Base-by-base conservation (phyloP, 2,329 filamentous ascomycete species). In the Talaromyces sp. region DNA sequence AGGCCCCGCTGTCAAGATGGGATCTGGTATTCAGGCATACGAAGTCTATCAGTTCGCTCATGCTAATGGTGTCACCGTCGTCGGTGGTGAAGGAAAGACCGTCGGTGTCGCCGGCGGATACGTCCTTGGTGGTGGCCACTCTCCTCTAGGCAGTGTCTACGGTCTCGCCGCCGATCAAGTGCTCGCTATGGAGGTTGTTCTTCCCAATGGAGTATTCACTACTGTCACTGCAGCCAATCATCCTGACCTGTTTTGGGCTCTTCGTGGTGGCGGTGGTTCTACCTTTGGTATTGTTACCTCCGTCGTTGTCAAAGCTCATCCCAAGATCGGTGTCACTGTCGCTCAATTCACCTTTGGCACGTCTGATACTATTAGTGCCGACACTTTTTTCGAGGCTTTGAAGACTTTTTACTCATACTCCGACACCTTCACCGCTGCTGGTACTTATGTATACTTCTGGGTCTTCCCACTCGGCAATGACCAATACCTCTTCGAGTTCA, bases 91-190 rank as follows among this genome's bases (percentile, higher is more conserved):
- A 29, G 49, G 58, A 15, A 22, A 31, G 5, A 84, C 82, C 0
- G 86, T 89, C 3, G 86, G 86, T 1, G 69, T 87, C 13, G 83
- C 85, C 0, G 88, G 87, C 17, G 87, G 88, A 1, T 89, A 85
- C 69, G 82, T 79, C 5, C 85, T 87, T 70, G 86, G 86, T 6
- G 88, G 86, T 15, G 88, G 88, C 0, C 86, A 88, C 70, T 82
- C 81, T 0, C 77, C 82, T 19, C 47, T 63, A 8, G 54, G 38
- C 15, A 62, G 58, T 47, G n/a, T 45, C 15, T 51, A 49, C 40
- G 64, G 88, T 5, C 78, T 91, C 0, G 84, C 76, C 13, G 86
- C 86, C 0, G 87, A 90, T 68, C 83, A 89, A 59, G 80, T 83
- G 0, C 77, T 90, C 1, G 79, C 83, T 67, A 85, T 79, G 62